Base-by-base conservation (phyloP, 345 rosid genomes). In the Barbarea vulgaris region DNA sequence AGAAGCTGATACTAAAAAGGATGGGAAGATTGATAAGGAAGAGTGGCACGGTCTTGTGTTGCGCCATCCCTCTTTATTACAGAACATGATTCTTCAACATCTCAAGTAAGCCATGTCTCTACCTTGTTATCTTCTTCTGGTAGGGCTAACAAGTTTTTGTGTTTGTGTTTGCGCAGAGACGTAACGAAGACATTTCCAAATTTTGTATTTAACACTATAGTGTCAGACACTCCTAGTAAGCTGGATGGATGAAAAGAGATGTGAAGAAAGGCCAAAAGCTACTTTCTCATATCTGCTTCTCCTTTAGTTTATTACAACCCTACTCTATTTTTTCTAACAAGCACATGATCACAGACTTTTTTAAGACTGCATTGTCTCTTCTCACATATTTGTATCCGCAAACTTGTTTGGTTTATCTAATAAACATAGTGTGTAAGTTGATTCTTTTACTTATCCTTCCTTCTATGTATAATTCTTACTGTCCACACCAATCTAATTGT, bases 201-300 rank as follows among this genome's bases (percentile, higher is more conserved):
- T 84, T 91, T 89, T 79, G 97, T 89, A 67, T 91, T 91, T 63
- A 77, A 86, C 72, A 89, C 97, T 3, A 89, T 81, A 84, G 90
- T 70, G 44, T 0, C 53, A 34, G 75, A 67, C 41, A 56, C 33
- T 61, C 50, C 51, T 22, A 61, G 66, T 61, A 33, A 7, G 50
- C 51, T 62, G 21, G 67, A 62, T 62, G 25, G 22, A 31, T 41
- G 55, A 41, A 61, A 8, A 48, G 33, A 52, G 63, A 75, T 50
- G 34, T 59, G 68, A 58, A 67, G 59, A n/a, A n/a, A n/a, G n/a
- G n/a, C n/a, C n/a, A n/a, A n/a, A n/a, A n/a, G n/a, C n/a, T n/a
- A n/a, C n/a, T n/a, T n/a, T n/a, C n/a, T n/a, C n/a, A n/a, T n/a
- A n/a, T n/a, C n/a, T n/a, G n/a, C n/a, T n/a, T n/a, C n/a, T n/a